A percentile compares a stretch with the other conserved stretches of the same genome.
These are phyloP conservation scores for Pyropia yezoensis DNA, from an alignment of 23 red algal species.

Conservation along the genomic window DNA sequence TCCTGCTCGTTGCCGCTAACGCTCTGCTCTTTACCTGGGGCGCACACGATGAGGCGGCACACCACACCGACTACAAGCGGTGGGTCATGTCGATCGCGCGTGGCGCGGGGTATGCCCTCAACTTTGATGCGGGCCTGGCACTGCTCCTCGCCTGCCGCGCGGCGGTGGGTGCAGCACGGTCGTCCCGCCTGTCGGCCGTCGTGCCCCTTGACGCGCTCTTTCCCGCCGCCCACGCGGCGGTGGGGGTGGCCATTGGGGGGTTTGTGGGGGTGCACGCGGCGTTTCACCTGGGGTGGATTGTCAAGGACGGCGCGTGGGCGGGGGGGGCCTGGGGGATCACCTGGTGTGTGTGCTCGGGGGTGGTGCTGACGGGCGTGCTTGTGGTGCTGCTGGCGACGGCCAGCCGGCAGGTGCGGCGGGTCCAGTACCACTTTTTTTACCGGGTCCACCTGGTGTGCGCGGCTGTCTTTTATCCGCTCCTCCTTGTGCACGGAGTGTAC, in stretches of 20 bases:
- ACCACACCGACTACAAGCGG: slow-evolving; percentile 12
- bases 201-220: neutral
- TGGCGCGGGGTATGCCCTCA: neutral
- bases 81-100: slow-evolving; percentile 10
- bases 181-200: neutral
- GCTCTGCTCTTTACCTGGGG: too few species aligned
- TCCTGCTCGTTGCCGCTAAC: too few species aligned
- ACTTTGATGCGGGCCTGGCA: neutral
- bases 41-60: too few species aligned
- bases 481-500: slow-evolving; percentile 10
- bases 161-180: neutral
- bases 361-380: slow-evolving; percentile 15
- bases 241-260: too few species aligned
- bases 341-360: neutral
- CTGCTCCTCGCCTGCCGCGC: slow-evolving; percentile 1
- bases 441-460: neutral
- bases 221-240: neutral
- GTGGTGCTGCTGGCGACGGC: slow-evolving; percentile 14
- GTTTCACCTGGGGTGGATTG: too few species aligned
- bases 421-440: slow-evolving; percentile 29
- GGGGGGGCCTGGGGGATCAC: neutral
- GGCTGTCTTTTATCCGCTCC: slow-evolving; percentile 6
- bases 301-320: too few species aligned
- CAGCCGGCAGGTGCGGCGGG: slow-evolving; percentile 6
- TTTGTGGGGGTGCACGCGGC: too few species aligned